These are phyloP conservation scores for Paramecium octaurelia DNA, from an alignment of 73 alveolate genomes.

Conservation along the genomic window DNA sequence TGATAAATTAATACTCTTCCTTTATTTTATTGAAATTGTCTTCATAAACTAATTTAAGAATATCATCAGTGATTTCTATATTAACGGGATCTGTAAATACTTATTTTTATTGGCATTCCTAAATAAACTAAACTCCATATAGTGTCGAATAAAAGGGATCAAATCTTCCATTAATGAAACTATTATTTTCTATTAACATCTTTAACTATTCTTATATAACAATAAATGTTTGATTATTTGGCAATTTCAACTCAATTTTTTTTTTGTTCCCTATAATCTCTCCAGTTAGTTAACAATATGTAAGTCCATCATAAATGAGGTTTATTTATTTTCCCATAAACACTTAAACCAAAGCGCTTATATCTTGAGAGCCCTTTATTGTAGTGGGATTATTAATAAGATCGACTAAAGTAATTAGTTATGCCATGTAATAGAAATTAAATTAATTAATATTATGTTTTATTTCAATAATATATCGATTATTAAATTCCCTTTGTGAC, in stretches of 20 bases:
- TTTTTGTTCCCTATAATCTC: background rate
- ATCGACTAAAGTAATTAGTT: background rate
- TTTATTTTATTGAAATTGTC: background rate
- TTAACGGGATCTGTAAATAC: background rate
- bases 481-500: constrained; percentile 46
- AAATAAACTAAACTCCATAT: background rate
- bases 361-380: too few relatives aligned
- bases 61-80: background rate
- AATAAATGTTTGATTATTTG: background rate
- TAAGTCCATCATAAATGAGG: background rate
- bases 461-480: constrained; percentile 54
- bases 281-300: background rate
- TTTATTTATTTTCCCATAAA: background rate
- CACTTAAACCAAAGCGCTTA: background rate
- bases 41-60: background rate
- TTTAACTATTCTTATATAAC: background rate
- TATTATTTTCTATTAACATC: background rate
- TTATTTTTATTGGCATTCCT: background rate
- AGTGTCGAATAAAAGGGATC: background rate
- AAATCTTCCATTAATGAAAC: background rate
- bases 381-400: background rate
- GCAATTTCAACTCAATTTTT: background rate
- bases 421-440: background rate
- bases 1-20: background rate
- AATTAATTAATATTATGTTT: background rate